Evolutionary conservation across 2,329 filamentous ascomycete species (phyloP).

Genomic region (Paraphaeosphaeria sporulosa): DNA sequence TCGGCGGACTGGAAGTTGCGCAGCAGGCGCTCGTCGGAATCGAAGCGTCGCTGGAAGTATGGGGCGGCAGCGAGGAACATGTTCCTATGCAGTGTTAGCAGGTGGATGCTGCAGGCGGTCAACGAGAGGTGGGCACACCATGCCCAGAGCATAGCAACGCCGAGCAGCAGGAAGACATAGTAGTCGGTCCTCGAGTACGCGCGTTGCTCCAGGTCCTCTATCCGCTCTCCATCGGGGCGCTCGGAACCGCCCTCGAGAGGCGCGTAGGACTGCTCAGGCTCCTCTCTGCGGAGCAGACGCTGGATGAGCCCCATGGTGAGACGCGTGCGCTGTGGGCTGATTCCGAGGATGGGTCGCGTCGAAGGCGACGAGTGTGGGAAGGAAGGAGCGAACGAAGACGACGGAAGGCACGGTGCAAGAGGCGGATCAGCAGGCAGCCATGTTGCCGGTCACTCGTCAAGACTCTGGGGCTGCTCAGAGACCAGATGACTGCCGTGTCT

Average conservation of each 20-base stretch:
- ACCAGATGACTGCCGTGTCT: slow-evolving; percentile 14
- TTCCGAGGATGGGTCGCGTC: background rate
- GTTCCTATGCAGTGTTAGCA: slow-evolving; percentile 70
- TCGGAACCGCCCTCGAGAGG: slow-evolving; percentile 49
- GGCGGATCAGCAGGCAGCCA: slow-evolving; percentile 27
- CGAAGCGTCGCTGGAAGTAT: slow-evolving; percentile 88
- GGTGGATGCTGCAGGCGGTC: background rate
- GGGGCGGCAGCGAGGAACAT: slow-evolving; percentile 97
- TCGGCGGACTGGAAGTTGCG: slow-evolving; percentile 90
- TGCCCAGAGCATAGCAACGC: slow-evolving; percentile 95
- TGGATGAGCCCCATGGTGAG: slow-evolving; percentile 47
- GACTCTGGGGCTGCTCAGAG: background rate
- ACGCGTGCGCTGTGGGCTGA: slow-evolving; percentile 11
- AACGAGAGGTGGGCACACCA: slow-evolving; percentile 77
- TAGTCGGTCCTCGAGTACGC: slow-evolving; percentile 88
- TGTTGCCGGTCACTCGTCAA: slow-evolving; percentile 21
- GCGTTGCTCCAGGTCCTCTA: slow-evolving; percentile 33
- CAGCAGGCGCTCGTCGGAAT: slow-evolving; percentile 72
- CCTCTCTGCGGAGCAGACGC: slow-evolving; percentile 37
- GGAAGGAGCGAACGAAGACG: slow-evolving; percentile 20
- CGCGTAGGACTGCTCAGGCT: slow-evolving; percentile 43
- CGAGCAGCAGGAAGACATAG: slow-evolving; percentile 81
- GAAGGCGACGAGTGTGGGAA: slow-evolving; percentile 8
- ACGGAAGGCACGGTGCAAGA: slow-evolving; percentile 10
- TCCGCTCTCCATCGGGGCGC: slow-evolving; percentile 42